Evolutionary conservation across 768 basidiomycete genomes (phyloP).

Genomic region (Polyporus arcularius): DNA sequence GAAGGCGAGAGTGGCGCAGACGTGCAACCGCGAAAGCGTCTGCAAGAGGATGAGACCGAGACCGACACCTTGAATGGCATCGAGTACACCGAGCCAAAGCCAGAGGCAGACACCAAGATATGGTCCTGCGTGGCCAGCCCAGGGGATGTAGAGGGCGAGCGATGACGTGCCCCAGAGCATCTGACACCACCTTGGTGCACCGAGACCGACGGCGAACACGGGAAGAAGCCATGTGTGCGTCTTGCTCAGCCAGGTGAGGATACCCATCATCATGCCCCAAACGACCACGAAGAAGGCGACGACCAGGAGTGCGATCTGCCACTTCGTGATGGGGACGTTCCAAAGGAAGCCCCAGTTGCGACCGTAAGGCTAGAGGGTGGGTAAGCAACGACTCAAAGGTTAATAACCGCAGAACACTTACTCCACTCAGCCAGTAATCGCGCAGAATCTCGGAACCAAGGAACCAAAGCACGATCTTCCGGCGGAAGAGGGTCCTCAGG

Average conservation of each 20-base stretch:
- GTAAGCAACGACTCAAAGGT: background rate
- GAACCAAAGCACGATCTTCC: conserved; percentile 96
- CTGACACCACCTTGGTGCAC: conserved; percentile 95
- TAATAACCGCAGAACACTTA: conserved; percentile 39
- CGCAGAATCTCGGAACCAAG: conserved; percentile 87
- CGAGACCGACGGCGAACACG: conserved; percentile 93
- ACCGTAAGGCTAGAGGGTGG: conserved; percentile 70
- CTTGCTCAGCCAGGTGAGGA: conserved; percentile 86
- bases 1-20: conserved; percentile 90
- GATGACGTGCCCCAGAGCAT: conserved; percentile 97
- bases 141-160: conserved; percentile 89
- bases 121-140: conserved; percentile 84
- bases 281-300: conserved; percentile 84
- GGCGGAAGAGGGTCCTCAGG: conserved; percentile 82
- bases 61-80: conserved; percentile 93
- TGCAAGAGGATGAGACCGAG: conserved; percentile 85
- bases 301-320: conserved; percentile 80
- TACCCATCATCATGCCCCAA: conserved; percentile 73
- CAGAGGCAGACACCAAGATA: conserved; percentile 89
- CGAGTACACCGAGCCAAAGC: conserved; percentile 95
- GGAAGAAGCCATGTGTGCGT: conserved; percentile 95
- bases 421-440: conserved; percentile 90
- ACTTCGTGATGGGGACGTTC: conserved; percentile 79
- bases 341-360: conserved; percentile 96
- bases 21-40: conserved; percentile 91